A percentile compares a stretch with the other conserved stretches of the same genome.
Conservation (phyloP, 805 yeast species). For the Yamadazyma olivae region DNA sequence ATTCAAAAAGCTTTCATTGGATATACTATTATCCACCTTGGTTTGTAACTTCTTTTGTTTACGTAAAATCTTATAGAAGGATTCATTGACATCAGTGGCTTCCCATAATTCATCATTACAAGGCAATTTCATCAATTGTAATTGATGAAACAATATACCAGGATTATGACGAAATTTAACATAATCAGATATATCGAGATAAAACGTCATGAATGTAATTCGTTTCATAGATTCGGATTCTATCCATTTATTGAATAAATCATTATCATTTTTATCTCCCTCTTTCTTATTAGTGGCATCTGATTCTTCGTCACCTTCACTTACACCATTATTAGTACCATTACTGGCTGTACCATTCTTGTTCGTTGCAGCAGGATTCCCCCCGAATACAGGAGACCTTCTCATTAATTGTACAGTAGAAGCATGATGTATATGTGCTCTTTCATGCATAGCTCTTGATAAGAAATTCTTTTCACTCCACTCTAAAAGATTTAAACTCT, state of each 20-base stretch:
- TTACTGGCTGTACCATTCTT: constrained; percentile 11
- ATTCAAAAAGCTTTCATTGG: constrained; percentile 44
- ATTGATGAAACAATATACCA: constrained; percentile 34
- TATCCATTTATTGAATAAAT: constrained; percentile 64
- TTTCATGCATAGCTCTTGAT: constrained; percentile 67
- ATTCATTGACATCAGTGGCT: constrained; percentile 34
- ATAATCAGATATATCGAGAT: constrained; percentile 75
- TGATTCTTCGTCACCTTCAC: constrained; percentile 36
- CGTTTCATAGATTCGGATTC: constrained; percentile 77
- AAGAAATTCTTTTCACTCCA: constrained; percentile 75
- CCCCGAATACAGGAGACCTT: constrained; percentile 74
- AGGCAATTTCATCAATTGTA: constrained; percentile 38
- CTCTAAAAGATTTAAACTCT: constrained; percentile 69
- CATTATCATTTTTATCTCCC: constrained; percentile 24
- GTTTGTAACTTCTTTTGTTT: constrained; percentile 28
- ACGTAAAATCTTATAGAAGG: constrained; percentile 36
- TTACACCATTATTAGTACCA: constrained; percentile 12
- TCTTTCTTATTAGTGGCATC: constrained; percentile 13
- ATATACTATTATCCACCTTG: constrained; percentile 4
- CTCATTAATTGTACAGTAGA: constrained; percentile 76
- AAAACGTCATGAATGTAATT: constrained; percentile 77
- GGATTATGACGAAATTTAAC: constrained; percentile 74
- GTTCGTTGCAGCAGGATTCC: constrained; percentile 47
- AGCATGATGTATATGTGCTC: constrained; percentile 85
- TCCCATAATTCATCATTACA: constrained; percentile 42